Evolutionary conservation across 2,329 filamentous ascomycete genomes (phyloP).

Genomic region (Ceratocystiopsis sp.): DNA sequence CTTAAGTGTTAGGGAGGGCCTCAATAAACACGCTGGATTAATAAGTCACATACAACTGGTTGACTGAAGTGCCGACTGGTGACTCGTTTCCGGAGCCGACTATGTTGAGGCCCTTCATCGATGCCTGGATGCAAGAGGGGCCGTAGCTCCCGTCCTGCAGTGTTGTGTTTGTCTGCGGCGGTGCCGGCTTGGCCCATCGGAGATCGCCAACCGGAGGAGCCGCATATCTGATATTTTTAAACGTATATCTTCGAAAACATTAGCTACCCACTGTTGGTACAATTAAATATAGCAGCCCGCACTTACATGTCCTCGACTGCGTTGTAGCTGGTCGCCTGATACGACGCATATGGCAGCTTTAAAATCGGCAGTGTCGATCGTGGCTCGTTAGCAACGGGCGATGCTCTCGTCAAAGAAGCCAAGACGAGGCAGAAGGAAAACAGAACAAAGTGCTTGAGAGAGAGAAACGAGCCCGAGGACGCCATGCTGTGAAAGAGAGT

Average conservation of each 20-base stretch:
- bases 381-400: conserved; percentile 2
- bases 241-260: conserved; percentile 16
- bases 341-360: conserved; percentile 13
- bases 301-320: conserved; percentile 10
- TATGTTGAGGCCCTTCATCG: conserved; percentile 14
- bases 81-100: conserved; percentile 17
- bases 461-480: too few species aligned
- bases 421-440: background rate
- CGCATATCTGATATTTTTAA: conserved; percentile 26
- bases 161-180: conserved; percentile 13
- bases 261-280: conserved; percentile 1
- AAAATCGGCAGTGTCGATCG: conserved; percentile 10
- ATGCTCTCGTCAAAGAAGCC: background rate
- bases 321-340: conserved; percentile 11
- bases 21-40: too few species aligned
- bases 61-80: conserved; percentile 17
- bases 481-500: background rate
- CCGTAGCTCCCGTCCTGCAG: conserved; percentile 14
- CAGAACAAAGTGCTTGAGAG: too few species aligned
- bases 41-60: conserved; percentile 16
- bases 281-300: too few species aligned
- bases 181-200: conserved; percentile 23
- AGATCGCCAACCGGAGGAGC: conserved; percentile 23
- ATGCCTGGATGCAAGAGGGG: conserved; percentile 12
- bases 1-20: conserved; percentile 4